Conservation (phyloP, 2,329 filamentous ascomycete genomes). For the Fonsecaea erecta region DNA sequence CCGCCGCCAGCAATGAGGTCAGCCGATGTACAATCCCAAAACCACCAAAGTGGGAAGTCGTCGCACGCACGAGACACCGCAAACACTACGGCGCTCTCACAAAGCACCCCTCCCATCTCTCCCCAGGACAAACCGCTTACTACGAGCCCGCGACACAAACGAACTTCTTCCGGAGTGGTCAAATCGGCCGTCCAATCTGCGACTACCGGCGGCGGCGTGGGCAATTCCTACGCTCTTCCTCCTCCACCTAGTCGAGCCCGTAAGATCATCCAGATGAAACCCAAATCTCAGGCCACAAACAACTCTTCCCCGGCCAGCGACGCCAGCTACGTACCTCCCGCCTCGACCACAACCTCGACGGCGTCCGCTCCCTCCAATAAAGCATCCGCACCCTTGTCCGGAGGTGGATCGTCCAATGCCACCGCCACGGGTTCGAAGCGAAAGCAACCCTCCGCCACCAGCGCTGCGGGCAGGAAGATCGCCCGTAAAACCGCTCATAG, state of each 20-base stretch:
- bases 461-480: constrained; percentile 89
- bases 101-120: constrained; percentile 37
- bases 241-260: constrained; percentile 89
- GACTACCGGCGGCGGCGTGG: constrained; percentile 46
- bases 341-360: constrained; percentile 18
- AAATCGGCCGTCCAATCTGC: constrained; percentile 34
- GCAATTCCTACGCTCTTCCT: constrained; percentile 76
- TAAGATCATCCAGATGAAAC: constrained; percentile 99
- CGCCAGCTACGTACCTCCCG: constrained; percentile 35
- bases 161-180: constrained; percentile 34
- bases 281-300: constrained; percentile 57
- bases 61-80: constrained; percentile 57
- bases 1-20: constrained; percentile 72
- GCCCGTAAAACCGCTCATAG: constrained; percentile 96
- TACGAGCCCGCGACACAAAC: constrained; percentile 33
- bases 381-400: constrained; percentile 22
- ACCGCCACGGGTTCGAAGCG: constrained; percentile 62
- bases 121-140: constrained; percentile 40
- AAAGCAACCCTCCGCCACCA: constrained; percentile 76
- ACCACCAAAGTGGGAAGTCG: constrained; percentile 39
- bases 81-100: constrained; percentile 45
- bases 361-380: constrained; percentile 30
- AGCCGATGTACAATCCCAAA: constrained; percentile 54
- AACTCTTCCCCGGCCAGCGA: constrained; percentile 38
- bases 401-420: constrained; percentile 31